Evolutionary conservation across 1,284 basidiomycete genomes (phyloP), one percentile per base, ranked within the genome.

Genomic region (Trichosporon asahii): DNA sequence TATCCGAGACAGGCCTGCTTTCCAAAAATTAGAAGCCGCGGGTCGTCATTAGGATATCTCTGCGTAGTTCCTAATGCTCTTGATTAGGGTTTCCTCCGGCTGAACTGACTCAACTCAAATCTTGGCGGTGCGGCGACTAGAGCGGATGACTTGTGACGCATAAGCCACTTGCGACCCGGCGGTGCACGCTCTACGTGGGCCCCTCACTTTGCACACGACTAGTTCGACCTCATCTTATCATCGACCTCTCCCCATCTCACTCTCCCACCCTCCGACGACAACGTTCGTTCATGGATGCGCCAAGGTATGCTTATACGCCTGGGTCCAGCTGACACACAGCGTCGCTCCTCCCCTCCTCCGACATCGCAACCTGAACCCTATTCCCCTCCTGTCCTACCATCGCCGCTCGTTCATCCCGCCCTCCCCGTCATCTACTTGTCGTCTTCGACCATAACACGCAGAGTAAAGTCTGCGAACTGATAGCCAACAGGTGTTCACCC

Each of bases 241-340:
- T 9, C 49, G n/a, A n/a, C n/a, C n/a, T n/a, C 15, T 46, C 44
- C 2, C 37, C n/a, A 46, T 46, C n/a, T 4, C 44, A 15, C 3
- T n/a, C n/a, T n/a, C n/a, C n/a, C n/a, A n/a, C n/a, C n/a, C n/a
- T n/a, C n/a, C n/a, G n/a, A n/a, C n/a, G n/a, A n/a, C n/a, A n/a
- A n/a, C n/a, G n/a, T n/a, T n/a, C n/a, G 27, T 61, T 33, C 57
- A 61, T 61, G 57, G 57, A n/a, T n/a, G 33, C 49, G n/a, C 21
- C n/a, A 53, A 53, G 29, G 57, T 61, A 31, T 14, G 29, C 29
- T 15, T 8, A 61, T 5, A n/a, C 18, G 14, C 37, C 14, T 12
- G 15, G 5, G 18, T n/a, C 2, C 5, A 53, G 27, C 57, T 61
- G 29, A 61, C 29, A 31, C 14, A 9, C 57, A 61, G 12, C 29